Base-by-base conservation (phyloP, 345 rosid species). In the Mercurialis annua region DNA sequence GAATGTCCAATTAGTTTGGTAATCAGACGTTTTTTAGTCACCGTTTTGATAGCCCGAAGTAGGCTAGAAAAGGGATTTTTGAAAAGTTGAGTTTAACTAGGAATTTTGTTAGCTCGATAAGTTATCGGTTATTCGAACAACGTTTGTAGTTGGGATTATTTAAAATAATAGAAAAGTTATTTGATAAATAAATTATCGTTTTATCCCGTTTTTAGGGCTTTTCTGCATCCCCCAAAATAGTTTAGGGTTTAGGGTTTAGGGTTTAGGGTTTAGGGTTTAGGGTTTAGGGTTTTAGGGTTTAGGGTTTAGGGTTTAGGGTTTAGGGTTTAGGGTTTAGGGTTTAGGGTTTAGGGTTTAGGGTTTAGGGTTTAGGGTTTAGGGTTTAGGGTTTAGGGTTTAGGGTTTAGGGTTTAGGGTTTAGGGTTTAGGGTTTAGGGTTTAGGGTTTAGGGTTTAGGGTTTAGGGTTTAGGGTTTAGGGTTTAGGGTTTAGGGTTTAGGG, bases 361-460 rank as follows among this genome's bases (percentile, higher is more conserved):
- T 67, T 67, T 55, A 56, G 71, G 71, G 63, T 67, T 67, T 55
- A 38, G 70, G 70, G 52, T 67, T 67, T 54, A 42, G 70, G 70
- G 47, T 66, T 52, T 26, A 42, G 70, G 66, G 54, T 63, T 63
- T 53, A 57, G 71, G 71, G 53, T 55, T 55, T n/a, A 38, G 30
- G 65, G 55, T 59, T 59, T 42, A 59, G 72, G 72, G 55, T 68
- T 68, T 58, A n/a, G 65, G 72, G 64, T 68, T 68, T 57, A 57
- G 66, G 66, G 66, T 69, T 60, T 59, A 60, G 66, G 66, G 66
- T 56, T 69, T 33, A 14, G 50, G 70, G 50, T 36, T 59, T n/a
- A 34, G 61, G 67, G 65, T 49, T 62, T 34, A 34, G 61, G 73
- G 57, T 40, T 36, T 36, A 36, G 40, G 40, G 40, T 70, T 56